phyloP scores from a whole-genome alignment of 208 protist genomes.

The Leishmania major region DNA sequence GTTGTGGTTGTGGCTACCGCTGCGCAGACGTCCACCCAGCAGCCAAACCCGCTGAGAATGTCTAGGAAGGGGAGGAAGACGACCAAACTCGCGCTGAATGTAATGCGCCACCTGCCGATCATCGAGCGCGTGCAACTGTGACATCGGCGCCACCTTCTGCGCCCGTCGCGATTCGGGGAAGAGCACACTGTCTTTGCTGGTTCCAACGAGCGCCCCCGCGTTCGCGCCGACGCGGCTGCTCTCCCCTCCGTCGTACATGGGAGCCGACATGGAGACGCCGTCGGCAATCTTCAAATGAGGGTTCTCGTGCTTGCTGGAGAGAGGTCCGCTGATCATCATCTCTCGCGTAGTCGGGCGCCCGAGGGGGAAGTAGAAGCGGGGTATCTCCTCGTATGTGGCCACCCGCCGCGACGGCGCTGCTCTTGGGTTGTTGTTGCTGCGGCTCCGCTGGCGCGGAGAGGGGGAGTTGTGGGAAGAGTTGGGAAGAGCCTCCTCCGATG shows the following conservation, averaged over 20 bases:
- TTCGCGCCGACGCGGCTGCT: conserved; percentile 16
- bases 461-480: conserved; percentile 5
- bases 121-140: conserved; percentile 56
- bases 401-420: conserved; percentile 1
- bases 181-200: conserved; percentile 14
- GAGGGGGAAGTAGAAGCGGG: conserved; percentile 86
- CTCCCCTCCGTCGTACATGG: conserved; percentile 42
- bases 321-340: conserved; percentile 50
- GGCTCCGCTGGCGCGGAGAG: conserved; percentile 11
- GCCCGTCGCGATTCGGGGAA: conserved; percentile 11
- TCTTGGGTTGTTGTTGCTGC: conserved; percentile 12
- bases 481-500: conserved; percentile 12
- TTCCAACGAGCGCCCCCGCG: conserved; percentile 12
- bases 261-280: conserved; percentile 42
- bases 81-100: conserved; percentile 76
- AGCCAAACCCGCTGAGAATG: conserved; percentile 43
- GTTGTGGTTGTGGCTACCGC: conserved; percentile 12
- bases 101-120: conserved; percentile 60
- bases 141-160: conserved; percentile 43
- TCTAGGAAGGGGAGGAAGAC: conserved; percentile 52
- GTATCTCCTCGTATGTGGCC: conserved; percentile 75
- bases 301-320: conserved; percentile 60
- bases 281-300: conserved; percentile 72
- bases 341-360: conserved; percentile 46
- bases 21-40: conserved; percentile 36